phyloP scores from a whole-genome alignment of 2,329 filamentous ascomycete genomes.

The Onygenales sp. region DNA sequence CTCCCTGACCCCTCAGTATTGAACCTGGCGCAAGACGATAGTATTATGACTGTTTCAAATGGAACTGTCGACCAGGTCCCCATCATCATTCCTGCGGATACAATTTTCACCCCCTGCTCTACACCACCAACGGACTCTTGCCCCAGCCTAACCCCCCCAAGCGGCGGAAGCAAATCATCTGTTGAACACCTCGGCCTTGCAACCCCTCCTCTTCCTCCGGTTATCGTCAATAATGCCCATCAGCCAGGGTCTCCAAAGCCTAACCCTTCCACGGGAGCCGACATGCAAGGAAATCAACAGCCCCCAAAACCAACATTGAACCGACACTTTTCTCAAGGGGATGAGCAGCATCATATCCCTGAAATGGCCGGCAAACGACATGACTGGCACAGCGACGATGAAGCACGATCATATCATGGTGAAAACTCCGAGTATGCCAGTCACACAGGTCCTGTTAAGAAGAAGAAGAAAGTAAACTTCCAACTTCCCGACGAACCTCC shows the following conservation, averaged over 20 bases:
- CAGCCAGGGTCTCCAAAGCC: background rate
- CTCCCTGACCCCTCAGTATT: conserved; percentile 22
- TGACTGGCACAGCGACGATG: conserved; percentile 14
- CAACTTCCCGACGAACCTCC: background rate
- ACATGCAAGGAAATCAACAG: background rate
- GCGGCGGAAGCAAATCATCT: conserved; percentile 17
- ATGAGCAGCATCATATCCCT: conserved; percentile 1
- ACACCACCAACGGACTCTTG: conserved; percentile 9
- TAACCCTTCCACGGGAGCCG: background rate
- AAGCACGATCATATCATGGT: conserved; percentile 6
- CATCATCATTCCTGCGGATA: conserved; percentile 27
- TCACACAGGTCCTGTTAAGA: background rate
- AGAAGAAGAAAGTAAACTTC: conserved; percentile 2
- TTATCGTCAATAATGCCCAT: background rate
- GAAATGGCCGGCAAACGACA: background rate
- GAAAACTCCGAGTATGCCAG: background rate
- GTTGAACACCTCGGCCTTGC: conserved; percentile 19
- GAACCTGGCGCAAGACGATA: conserved; percentile 6
- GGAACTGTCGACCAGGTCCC: conserved; percentile 38
- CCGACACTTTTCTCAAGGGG: conserved; percentile 8
- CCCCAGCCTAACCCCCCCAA: conserved; percentile 4
- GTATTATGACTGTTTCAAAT: conserved; percentile 16
- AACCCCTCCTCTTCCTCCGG: conserved; percentile 15
- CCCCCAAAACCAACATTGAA: conserved; percentile 4
- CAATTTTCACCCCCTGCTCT: conserved; percentile 11